Percentiles rank a stretch among this genome's conserved stretches.
Evolutionary conservation across 169 alveolate species (phyloP).

Genomic region (Eimeria praecox): DNA sequence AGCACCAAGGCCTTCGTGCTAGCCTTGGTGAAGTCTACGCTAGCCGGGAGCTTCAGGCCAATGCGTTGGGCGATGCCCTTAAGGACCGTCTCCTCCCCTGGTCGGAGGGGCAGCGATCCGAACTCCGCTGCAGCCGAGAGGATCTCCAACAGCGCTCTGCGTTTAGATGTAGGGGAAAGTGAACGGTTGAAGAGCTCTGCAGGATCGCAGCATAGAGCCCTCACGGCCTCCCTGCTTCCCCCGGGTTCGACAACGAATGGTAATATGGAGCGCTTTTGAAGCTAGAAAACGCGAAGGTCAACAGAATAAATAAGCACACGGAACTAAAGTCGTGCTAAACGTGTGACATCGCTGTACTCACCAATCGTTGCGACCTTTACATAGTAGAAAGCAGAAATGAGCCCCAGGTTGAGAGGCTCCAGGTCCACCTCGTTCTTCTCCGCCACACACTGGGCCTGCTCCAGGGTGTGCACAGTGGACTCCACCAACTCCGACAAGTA

Average conservation of each 20-base stretch:
- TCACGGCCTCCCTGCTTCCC: too few species aligned
- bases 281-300: background rate
- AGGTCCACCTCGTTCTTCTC: slow-evolving; percentile 93
- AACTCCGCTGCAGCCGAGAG: slow-evolving; percentile 93
- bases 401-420: slow-evolving; percentile 92
- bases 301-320: background rate
- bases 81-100: slow-evolving; percentile 91
- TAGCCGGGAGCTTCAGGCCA: slow-evolving; percentile 76
- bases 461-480: slow-evolving; percentile 93
- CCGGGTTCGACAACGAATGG: background rate
- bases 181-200: slow-evolving; percentile 88
- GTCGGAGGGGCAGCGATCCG: slow-evolving; percentile 91
- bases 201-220: background rate
- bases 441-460: slow-evolving; percentile 96
- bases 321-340: background rate
- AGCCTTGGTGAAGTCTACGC: slow-evolving; percentile 76
- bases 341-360: background rate
- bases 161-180: slow-evolving; percentile 85
- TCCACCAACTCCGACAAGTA: slow-evolving; percentile 98
- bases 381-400: slow-evolving; percentile 88
- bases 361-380: slow-evolving; percentile 85
- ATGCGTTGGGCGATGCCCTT: slow-evolving; percentile 85
- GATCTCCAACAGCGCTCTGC: slow-evolving; percentile 90
- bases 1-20: slow-evolving; percentile 84
- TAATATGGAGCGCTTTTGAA: background rate